A percentile compares a stretch with the other conserved stretches of the same genome.
Conservation (phyloP, 179 eudicot genomes). For the Vitellaria paradoxa region DNA sequence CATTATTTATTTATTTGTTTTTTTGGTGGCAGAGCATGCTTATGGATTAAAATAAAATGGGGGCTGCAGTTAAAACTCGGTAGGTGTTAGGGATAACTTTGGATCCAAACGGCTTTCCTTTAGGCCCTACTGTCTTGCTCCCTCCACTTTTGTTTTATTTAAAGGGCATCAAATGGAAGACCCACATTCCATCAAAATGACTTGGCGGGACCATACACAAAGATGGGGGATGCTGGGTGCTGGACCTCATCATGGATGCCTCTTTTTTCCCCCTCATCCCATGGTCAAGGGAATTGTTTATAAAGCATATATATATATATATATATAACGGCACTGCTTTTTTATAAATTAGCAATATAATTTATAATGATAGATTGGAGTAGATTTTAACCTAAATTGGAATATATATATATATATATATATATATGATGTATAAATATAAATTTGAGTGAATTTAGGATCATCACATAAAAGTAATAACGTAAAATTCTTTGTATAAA, state of each 20-base stretch:
- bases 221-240: slow-evolving; percentile 15
- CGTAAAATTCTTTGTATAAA: no score
- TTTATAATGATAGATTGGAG: no score
- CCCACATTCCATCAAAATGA: slow-evolving; percentile 3
- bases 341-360: no score
- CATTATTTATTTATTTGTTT: not conserved
- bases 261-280: not conserved
- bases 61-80: not conserved
- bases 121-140: not conserved
- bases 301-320: not conserved
- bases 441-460: no score
- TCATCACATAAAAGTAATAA: no score
- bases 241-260: slow-evolving; percentile 13
- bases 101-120: slow-evolving; percentile 13
- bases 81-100: slow-evolving; percentile 9
- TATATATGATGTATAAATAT: no score
- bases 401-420: no score
- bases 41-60: not conserved
- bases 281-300: not conserved
- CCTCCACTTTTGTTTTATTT: slow-evolving; percentile 4
- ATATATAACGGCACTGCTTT: no score
- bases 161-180: not conserved
- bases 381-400: no score
- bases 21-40: no score
- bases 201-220: slow-evolving; percentile 11